Percentiles rank a stretch among this genome's conserved stretches.
phyloP scores from a whole-genome alignment of 176 grass and related monocot species.

The Tillandsia leiboldiana region DNA sequence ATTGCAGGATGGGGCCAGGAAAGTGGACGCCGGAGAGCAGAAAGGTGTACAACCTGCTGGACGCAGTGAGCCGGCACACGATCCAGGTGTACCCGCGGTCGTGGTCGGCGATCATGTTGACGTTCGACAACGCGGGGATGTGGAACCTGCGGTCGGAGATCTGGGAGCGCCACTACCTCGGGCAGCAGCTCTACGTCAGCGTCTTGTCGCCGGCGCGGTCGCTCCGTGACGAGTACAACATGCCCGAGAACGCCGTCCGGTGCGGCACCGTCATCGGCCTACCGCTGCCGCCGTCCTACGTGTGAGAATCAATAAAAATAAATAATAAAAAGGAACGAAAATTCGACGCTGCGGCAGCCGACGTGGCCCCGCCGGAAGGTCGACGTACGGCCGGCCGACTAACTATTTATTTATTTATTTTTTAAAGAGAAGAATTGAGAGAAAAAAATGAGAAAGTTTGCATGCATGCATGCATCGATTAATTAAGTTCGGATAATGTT shows the following conservation, averaged over 20 bases:
- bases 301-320: conserved; percentile 14
- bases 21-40: conserved; percentile 34
- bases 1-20: conserved; percentile 68
- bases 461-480: conserved; percentile 6
- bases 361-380: too few relatives aligned
- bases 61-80: conserved; percentile 88
- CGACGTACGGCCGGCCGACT: too few relatives aligned
- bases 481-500: conserved; percentile 6
- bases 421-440: conserved; percentile 17
- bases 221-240: conserved; percentile 84
- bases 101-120: conserved; percentile 86
- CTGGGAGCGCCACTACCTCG: conserved; percentile 73
- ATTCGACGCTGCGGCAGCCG: too few relatives aligned
- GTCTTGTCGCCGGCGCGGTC: conserved; percentile 59
- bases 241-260: conserved; percentile 44
- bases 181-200: conserved; percentile 77
- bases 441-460: not conserved
- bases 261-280: conserved; percentile 61
- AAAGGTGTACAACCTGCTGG: conserved; percentile 70
- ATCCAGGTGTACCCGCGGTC: conserved; percentile 93
- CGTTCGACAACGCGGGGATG: conserved; percentile 94
- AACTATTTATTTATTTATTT: conserved; percentile 15
- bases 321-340: not conserved
- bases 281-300: conserved; percentile 65
- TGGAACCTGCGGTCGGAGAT: conserved; percentile 79